These are phyloP conservation scores for Pochonia chlamydosporia DNA, from an alignment of 2,329 filamentous ascomycete genomes.

Conservation along the genomic window DNA sequence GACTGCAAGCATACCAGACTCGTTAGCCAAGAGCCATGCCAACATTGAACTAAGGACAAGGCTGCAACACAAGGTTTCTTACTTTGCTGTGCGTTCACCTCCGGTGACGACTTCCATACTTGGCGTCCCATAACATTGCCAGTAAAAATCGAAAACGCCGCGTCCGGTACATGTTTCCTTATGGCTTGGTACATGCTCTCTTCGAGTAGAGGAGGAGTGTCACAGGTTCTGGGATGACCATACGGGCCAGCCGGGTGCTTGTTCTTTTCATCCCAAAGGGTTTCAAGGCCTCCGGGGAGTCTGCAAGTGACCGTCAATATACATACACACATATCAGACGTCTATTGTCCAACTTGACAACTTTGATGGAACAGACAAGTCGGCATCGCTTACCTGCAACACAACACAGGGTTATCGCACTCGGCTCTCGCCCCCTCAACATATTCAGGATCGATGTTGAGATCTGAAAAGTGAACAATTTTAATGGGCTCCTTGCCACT, in stretches of 20 bases:
- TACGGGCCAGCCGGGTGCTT: not conserved
- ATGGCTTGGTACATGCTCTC: conserved; percentile 3
- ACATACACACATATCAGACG: too few relatives aligned
- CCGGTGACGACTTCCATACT: not conserved
- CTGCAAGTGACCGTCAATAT: too few relatives aligned
- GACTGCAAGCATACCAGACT: not conserved
- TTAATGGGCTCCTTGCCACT: not conserved
- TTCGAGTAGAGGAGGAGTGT: not conserved
- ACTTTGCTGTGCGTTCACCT: conserved; percentile 17
- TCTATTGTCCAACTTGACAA: too few relatives aligned
- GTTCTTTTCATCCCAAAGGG: not conserved
- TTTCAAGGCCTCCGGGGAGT: too few relatives aligned
- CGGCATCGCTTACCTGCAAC: conserved; percentile 9
- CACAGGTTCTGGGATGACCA: not conserved
- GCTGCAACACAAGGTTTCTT: not conserved
- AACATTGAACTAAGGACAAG: too few relatives aligned
- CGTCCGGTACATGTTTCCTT: not conserved
- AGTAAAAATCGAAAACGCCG: not conserved
- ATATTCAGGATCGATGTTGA: conserved; percentile 3
- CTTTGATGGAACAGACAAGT: not conserved
- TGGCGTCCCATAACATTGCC: not conserved
- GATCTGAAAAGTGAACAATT: conserved; percentile 1
- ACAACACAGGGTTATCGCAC: conserved; percentile 15
- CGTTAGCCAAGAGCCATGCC: too few relatives aligned
- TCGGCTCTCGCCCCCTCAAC: not conserved